These are phyloP conservation scores for Russula ochroleuca DNA, from an alignment of 768 basidiomycete species.

Conservation along the genomic window DNA sequence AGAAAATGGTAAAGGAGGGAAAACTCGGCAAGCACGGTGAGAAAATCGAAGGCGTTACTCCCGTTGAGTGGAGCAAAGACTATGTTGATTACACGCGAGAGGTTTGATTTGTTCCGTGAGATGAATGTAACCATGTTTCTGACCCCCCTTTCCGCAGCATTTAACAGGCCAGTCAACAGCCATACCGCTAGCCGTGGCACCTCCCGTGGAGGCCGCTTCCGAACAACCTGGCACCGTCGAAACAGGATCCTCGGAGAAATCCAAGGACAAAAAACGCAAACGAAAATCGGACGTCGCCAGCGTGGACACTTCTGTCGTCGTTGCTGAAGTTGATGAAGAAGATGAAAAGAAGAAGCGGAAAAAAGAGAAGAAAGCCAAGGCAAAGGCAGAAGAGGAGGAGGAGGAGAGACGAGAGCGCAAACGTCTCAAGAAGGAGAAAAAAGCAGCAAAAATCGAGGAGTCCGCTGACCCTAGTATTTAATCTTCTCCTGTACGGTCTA, in stretches of 20 bases:
- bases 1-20: constrained; percentile 97
- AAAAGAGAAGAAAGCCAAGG: constrained; percentile 39
- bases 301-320: constrained; percentile 40
- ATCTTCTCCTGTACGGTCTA: background rate
- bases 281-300: constrained; percentile 61
- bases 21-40: constrained; percentile 95
- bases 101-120: constrained; percentile 32
- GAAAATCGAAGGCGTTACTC: constrained; percentile 81
- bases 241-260: constrained; percentile 40
- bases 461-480: background rate
- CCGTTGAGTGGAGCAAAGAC: constrained; percentile 84
- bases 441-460: constrained; percentile 42
- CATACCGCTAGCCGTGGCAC: constrained; percentile 26
- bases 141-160: constrained; percentile 31
- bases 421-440: constrained; percentile 66
- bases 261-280: constrained; percentile 84
- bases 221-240: constrained; percentile 33
- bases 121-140: constrained; percentile 30
- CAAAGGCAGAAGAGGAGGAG: constrained; percentile 47
- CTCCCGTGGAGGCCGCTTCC: constrained; percentile 30
- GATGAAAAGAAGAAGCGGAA: constrained; percentile 56
- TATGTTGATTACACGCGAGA: constrained; percentile 92
- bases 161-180: constrained; percentile 39
- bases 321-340: constrained; percentile 38
- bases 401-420: constrained; percentile 60